phyloP scores from a whole-genome alignment of 305 asterid species.

The Solanum aculeatissimum region DNA sequence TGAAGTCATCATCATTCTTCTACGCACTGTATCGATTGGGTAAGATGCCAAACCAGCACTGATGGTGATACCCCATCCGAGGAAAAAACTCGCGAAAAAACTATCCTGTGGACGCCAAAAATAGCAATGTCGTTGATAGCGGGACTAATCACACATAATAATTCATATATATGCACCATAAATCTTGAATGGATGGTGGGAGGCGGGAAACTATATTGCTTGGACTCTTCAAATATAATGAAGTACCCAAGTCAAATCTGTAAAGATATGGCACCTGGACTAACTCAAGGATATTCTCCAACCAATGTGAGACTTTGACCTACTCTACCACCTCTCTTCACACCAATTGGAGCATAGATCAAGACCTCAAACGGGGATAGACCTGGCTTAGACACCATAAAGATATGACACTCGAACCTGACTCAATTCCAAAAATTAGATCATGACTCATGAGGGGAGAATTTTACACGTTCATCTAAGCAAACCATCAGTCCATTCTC shows the following conservation, averaged over 20 bases:
- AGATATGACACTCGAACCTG: not conserved
- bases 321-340: not conserved
- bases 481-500: not conserved
- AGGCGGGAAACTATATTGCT: not conserved
- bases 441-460: not conserved
- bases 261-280: not conserved
- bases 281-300: not conserved
- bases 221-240: not conserved
- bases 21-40: constrained; percentile 27
- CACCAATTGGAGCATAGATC: not conserved
- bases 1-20: constrained; percentile 73
- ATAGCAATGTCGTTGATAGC: not conserved
- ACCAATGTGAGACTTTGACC: not conserved
- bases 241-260: not conserved
- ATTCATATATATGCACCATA: not conserved
- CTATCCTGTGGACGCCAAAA: constrained; percentile 18
- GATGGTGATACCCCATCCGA: constrained; percentile 40
- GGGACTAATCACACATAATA: not conserved
- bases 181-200: no score
- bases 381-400: not conserved
- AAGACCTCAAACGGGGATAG: not conserved
- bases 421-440: not conserved
- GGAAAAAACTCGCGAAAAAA: constrained; percentile 26
- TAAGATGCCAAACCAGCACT: constrained; percentile 29
- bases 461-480: not conserved